Conservation (phyloP, 768 basidiomycete species). For the Macrolepiota fuliginosa region DNA sequence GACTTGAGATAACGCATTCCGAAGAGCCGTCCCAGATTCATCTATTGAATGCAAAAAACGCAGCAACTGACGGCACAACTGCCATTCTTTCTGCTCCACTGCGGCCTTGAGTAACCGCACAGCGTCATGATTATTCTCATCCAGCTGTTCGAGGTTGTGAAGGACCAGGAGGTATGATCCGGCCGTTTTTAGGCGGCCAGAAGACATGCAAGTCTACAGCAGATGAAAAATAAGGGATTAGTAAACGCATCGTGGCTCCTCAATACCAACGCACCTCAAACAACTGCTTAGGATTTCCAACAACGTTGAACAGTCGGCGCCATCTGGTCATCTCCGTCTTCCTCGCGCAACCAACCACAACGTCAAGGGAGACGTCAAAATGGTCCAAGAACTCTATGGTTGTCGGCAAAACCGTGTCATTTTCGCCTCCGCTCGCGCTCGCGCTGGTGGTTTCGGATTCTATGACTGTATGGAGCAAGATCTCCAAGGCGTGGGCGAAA, state of each 20-base stretch:
- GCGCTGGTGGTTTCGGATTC: conserved; percentile 69
- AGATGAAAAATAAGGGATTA: conserved; percentile 1
- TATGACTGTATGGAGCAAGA: conserved; percentile 89
- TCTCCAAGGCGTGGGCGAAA: conserved; percentile 92
- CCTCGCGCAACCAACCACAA: conserved; percentile 92
- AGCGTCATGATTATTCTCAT: conserved; percentile 76
- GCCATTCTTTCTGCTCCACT: conserved; percentile 78
- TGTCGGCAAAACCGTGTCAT: conserved; percentile 51
- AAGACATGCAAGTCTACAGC: conserved; percentile 66
- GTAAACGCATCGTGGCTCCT: neutral
- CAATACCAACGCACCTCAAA: conserved; percentile 66
- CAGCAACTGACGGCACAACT: conserved; percentile 87
- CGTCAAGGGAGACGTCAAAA: conserved; percentile 87
- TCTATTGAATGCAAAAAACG: conserved; percentile 93
- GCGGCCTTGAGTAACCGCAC: conserved; percentile 78
- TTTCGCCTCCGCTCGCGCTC: conserved; percentile 26
- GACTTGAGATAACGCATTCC: conserved; percentile 51
- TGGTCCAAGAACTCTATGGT: conserved; percentile 92
- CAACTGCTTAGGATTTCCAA: conserved; percentile 85
- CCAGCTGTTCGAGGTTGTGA: conserved; percentile 89
- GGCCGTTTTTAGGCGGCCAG: conserved; percentile 80
- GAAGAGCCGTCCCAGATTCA: conserved; percentile 72
- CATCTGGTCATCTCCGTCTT: conserved; percentile 95
- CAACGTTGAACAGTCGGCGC: conserved; percentile 84
- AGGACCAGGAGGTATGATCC: conserved; percentile 91